These are phyloP conservation scores for Talaromyces borbonicus DNA, from an alignment of 495 filamentous ascomycete genomes.

Conservation along the genomic window DNA sequence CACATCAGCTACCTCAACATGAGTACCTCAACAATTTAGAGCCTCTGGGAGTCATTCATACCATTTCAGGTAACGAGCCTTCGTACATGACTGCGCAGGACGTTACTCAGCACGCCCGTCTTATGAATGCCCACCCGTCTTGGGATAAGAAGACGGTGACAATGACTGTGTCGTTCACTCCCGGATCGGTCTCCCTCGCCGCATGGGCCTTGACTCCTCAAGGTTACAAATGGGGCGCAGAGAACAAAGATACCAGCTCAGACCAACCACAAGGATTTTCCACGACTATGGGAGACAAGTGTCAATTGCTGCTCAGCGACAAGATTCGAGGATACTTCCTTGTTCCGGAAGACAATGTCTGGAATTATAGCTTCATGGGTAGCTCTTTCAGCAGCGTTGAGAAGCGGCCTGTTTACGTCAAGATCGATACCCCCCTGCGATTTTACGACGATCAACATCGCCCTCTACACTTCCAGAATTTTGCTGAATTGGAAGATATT, in stretches of 20 bases:
- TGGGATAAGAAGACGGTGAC: slow-evolving; percentile 96
- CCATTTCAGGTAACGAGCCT: slow-evolving; percentile 86
- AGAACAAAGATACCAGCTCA: slow-evolving; percentile 85
- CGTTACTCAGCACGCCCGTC: slow-evolving; percentile 82
- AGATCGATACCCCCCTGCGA: slow-evolving; percentile 77
- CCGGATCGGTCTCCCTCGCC: slow-evolving; percentile 91
- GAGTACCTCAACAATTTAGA: slow-evolving; percentile 82
- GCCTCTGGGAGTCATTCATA: slow-evolving; percentile 93
- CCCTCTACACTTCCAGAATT: slow-evolving; percentile 88
- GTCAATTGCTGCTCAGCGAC: slow-evolving; percentile 84
- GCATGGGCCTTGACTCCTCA: slow-evolving; percentile 85
- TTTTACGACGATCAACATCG: slow-evolving; percentile 95
- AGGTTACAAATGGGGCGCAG: slow-evolving; percentile 94
- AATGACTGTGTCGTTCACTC: slow-evolving; percentile 95
- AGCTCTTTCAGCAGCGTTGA: slow-evolving; percentile 75
- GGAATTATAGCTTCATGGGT: slow-evolving; percentile 99
- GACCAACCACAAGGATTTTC: slow-evolving; percentile 92
- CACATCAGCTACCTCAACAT: slow-evolving; percentile 87
- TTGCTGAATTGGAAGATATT: slow-evolving; percentile 82
- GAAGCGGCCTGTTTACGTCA: slow-evolving; percentile 83
- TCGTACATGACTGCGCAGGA: slow-evolving; percentile 93
- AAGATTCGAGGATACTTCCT: slow-evolving; percentile 92
- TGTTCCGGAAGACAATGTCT: slow-evolving; percentile 79
- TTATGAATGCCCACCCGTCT: slow-evolving; percentile 70
- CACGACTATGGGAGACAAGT: slow-evolving; percentile 88